These are phyloP conservation scores for Hansenula sp. DNA, from an alignment of 1,139 yeast species.

Conservation along the genomic window DNA sequence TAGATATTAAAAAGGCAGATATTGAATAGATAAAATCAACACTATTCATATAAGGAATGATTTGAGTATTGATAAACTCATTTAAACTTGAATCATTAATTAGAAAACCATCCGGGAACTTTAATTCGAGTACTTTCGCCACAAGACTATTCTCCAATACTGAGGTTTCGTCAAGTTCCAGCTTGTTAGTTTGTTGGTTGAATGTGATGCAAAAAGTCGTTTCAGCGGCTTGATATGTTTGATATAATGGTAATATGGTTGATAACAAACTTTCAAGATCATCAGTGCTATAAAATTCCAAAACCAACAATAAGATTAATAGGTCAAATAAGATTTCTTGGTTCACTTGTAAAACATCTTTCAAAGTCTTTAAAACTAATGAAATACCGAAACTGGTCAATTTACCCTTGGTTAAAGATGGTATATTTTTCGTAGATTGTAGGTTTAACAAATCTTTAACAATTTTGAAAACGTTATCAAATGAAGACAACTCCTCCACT, in stretches of 20 bases:
- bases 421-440: constrained; percentile 3
- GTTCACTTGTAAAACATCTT: constrained; percentile 20
- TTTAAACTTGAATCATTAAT: constrained; percentile 23
- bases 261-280: constrained; percentile 12
- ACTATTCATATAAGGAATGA: constrained; percentile 16
- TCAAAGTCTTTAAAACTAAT: constrained; percentile 20
- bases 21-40: constrained; percentile 22
- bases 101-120: constrained; percentile 13
- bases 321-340: constrained; percentile 27
- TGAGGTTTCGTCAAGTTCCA: constrained; percentile 18
- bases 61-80: constrained; percentile 12
- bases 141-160: constrained; percentile 13
- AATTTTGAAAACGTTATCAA: constrained; percentile 22
- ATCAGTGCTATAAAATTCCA: constrained; percentile 23
- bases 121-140: constrained; percentile 6
- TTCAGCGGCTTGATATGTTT: constrained; percentile 15
- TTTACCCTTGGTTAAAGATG: constrained; percentile 9
- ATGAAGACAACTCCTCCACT: constrained; percentile 28
- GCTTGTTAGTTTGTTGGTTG: constrained; percentile 4
- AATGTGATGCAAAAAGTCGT: constrained; percentile 15
- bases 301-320: constrained; percentile 32
- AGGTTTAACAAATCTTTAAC: constrained; percentile 13
- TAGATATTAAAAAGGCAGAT: constrained; percentile 20
- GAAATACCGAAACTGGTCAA: constrained; percentile 13
- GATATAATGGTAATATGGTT: constrained; percentile 13